Evolutionary conservation across 1,284 basidiomycete genomes (phyloP).

Genomic region (Sporisorium sorghi): DNA sequence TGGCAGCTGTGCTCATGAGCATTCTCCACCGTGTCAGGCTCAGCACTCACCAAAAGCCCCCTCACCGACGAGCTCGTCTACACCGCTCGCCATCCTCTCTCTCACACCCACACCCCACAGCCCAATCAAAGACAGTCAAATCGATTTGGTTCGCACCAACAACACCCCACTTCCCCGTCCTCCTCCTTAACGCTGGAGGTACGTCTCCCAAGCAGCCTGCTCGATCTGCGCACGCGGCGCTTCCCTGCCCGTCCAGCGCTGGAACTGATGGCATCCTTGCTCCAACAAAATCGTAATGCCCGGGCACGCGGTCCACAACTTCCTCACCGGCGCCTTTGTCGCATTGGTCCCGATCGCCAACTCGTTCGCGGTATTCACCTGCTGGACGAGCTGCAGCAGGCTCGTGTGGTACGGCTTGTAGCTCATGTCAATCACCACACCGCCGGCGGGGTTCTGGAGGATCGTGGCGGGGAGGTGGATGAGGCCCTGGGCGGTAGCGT

Average conservation of each 20-base stretch:
- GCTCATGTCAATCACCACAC: slow-evolving; percentile 68
- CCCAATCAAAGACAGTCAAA: background rate
- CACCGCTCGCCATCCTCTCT: background rate
- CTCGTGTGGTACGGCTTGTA: slow-evolving; percentile 65
- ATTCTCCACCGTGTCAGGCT: too few relatives aligned
- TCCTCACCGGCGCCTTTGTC: slow-evolving; percentile 18
- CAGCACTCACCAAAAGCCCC: too few relatives aligned
- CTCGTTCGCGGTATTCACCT: slow-evolving; percentile 24
- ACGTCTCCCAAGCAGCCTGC: slow-evolving; percentile 52
- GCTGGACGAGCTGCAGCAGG: slow-evolving; percentile 53
- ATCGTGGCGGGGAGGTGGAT: slow-evolving; percentile 56
- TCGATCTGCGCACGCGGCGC: slow-evolving; percentile 58
- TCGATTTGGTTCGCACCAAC: background rate
- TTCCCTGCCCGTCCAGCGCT: slow-evolving; percentile 61
- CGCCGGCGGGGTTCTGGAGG: slow-evolving; percentile 50
- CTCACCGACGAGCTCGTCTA: too few relatives aligned
- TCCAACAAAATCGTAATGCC: slow-evolving; percentile 66
- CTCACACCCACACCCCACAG: background rate
- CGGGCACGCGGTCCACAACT: slow-evolving; percentile 57
- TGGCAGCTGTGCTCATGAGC: too few relatives aligned
- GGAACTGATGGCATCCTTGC: slow-evolving; percentile 67
- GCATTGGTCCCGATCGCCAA: slow-evolving; percentile 18
- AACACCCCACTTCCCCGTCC: background rate
- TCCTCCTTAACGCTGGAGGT: slow-evolving; percentile 37
- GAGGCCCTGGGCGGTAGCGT: slow-evolving; percentile 7